These are phyloP conservation scores for Colletotrichum orchidophilum DNA, from an alignment of 2,329 filamentous ascomycete genomes.

Conservation along the genomic window DNA sequence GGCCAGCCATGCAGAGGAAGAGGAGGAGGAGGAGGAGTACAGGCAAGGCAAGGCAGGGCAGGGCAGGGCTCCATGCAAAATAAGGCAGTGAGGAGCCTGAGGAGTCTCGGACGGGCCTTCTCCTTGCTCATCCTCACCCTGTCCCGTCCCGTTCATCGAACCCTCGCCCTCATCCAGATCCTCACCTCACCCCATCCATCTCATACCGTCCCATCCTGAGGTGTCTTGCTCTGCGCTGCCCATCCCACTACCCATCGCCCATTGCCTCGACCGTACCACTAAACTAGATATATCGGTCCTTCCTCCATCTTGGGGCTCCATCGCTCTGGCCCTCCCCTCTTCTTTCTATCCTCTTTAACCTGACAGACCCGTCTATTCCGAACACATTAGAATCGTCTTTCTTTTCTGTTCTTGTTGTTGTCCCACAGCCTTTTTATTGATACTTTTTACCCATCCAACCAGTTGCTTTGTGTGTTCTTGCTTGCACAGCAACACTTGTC, in stretches of 20 bases:
- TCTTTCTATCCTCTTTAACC: constrained; percentile 25
- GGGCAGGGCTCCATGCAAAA: neutral
- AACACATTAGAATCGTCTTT: neutral
- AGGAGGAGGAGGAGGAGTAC: too few species aligned
- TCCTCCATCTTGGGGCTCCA: constrained; percentile 29
- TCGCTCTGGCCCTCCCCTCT: constrained; percentile 27
- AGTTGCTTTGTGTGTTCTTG: neutral
- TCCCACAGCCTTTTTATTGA: neutral
- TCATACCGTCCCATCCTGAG: constrained; percentile 2
- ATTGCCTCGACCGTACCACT: constrained; percentile 1
- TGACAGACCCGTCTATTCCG: constrained; percentile 16
- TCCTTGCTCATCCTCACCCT: neutral
- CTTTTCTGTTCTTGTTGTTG: neutral
- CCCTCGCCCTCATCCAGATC: neutral
- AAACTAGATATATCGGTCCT: constrained; percentile 31
- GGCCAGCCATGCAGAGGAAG: neutral
- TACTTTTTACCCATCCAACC: neutral
- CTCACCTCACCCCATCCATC: constrained; percentile 11
- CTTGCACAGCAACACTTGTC: neutral
- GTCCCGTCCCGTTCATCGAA: neutral
- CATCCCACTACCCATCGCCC: constrained; percentile 6
- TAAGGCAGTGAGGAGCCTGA: neutral
- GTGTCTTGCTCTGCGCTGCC: neutral
- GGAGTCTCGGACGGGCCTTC: constrained; percentile 1
- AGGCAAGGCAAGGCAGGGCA: neutral